Conservation (phyloP, 2,329 filamentous ascomycete species). For the Penicillium sclerotigenum region DNA sequence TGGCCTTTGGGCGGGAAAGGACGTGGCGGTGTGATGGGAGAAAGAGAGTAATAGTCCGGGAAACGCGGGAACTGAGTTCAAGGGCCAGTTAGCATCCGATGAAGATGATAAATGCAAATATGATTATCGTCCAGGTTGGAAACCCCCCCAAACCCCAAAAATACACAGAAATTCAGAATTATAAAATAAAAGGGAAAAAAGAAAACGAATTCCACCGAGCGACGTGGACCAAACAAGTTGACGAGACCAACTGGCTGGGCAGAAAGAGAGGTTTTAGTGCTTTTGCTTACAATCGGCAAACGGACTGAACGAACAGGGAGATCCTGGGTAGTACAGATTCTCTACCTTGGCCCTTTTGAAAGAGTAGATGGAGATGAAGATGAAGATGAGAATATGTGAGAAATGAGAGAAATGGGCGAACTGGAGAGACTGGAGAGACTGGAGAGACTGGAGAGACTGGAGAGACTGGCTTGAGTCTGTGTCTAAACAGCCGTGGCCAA, state of each 20-base stretch:
- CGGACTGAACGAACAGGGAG: conserved; percentile 18
- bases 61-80: conserved; percentile 7
- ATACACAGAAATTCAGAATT: neutral
- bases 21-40: conserved; percentile 21
- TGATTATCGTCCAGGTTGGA: neutral
- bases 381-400: neutral
- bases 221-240: conserved; percentile 19
- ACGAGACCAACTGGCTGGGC: conserved; percentile 22
- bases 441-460: neutral
- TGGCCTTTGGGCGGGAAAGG: conserved; percentile 14
- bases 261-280: conserved; percentile 9
- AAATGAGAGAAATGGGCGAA: neutral
- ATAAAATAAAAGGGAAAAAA: conserved; percentile 5
- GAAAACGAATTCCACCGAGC: conserved; percentile 9
- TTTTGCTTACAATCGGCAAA: conserved; percentile 21
- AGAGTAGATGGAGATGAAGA: neutral
- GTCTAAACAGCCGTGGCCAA: conserved; percentile 5
- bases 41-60: neutral
- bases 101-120: neutral
- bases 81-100: conserved; percentile 10
- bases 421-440: neutral
- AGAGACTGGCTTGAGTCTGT: too few relatives aligned
- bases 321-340: conserved; percentile 10
- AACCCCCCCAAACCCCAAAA: neutral
- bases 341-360: neutral